Evolutionary conservation across 192 early-diverging fungal species (phyloP).

Genomic region (Powellomyces hirtus): DNA sequence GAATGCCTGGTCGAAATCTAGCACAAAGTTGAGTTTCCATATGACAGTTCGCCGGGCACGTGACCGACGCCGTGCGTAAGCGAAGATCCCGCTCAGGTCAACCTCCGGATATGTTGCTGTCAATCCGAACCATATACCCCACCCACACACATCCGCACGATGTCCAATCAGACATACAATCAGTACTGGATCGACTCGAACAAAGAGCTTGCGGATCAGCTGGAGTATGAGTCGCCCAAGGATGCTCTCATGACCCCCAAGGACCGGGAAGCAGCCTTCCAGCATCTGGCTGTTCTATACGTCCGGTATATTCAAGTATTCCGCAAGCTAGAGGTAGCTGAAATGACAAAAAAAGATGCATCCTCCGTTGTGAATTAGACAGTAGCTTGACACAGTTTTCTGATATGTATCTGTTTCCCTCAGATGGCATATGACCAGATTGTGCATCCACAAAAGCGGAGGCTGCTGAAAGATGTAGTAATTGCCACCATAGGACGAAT

Average conservation of each 20-base stretch:
- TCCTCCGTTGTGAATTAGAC: no score
- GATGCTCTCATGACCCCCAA: conserved; percentile 50
- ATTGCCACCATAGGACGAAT: conserved; percentile 51
- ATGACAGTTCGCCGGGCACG: no score
- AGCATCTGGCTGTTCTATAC: conserved; percentile 55
- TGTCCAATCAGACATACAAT: conserved; percentile 32
- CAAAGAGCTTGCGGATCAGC: conserved; percentile 42
- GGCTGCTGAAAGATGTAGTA: conserved; percentile 50
- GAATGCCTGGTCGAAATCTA: no score
- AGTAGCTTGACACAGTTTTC: no score
- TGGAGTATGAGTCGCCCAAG: conserved; percentile 55
- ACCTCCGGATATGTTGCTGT: no score
- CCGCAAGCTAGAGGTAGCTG: conserved; percentile 48
- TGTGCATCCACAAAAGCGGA: conserved; percentile 61
- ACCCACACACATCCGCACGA: no score
- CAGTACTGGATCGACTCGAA: conserved; percentile 42
- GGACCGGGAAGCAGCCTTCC: conserved; percentile 50
- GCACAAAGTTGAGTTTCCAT: no score
- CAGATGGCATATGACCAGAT: conserved; percentile 58
- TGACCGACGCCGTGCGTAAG: no score
- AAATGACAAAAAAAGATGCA: no score
- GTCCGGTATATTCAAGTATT: conserved; percentile 59
- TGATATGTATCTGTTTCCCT: background rate
- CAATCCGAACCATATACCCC: no score
- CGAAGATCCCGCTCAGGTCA: no score